phyloP scores from a whole-genome alignment of 164 flowering plant genomes.

The Buxus sempervirens region DNA sequence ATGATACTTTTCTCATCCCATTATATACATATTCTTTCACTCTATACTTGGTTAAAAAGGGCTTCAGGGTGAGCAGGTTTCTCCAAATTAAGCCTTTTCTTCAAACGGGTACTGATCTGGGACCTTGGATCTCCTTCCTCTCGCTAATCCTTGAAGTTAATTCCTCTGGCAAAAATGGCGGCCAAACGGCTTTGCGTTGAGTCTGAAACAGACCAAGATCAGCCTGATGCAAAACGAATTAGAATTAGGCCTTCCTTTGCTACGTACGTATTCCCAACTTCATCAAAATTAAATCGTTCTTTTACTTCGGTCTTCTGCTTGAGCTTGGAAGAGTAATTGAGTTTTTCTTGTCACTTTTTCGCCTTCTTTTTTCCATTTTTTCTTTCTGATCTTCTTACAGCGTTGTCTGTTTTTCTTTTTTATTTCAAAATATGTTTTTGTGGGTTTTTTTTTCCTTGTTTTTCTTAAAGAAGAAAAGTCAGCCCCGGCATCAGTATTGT shows the following conservation, averaged over 20 bases:
- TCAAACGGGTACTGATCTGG: no score
- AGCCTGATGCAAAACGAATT: slow-evolving; percentile 32
- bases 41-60: no score
- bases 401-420: neutral
- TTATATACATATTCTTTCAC: neutral
- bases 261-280: slow-evolving; percentile 42
- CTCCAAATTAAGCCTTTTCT: neutral
- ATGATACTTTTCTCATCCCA: neutral
- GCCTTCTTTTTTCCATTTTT: no score
- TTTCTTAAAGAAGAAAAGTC: no score
- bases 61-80: no score
- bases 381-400: no score
- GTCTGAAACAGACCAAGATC: slow-evolving; percentile 26
- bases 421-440: neutral
- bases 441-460: no score
- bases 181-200: slow-evolving; percentile 45
- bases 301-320: no score
- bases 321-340: no score
- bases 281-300: neutral
- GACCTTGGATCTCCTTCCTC: no score
- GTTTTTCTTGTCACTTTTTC: no score
- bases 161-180: slow-evolving; percentile 37
- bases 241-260: slow-evolving; percentile 50
- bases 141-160: neutral
- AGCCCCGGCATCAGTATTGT: no score